Evolutionary conservation across 83 land plant species (phyloP).

Genomic region (Picea abies): DNA sequence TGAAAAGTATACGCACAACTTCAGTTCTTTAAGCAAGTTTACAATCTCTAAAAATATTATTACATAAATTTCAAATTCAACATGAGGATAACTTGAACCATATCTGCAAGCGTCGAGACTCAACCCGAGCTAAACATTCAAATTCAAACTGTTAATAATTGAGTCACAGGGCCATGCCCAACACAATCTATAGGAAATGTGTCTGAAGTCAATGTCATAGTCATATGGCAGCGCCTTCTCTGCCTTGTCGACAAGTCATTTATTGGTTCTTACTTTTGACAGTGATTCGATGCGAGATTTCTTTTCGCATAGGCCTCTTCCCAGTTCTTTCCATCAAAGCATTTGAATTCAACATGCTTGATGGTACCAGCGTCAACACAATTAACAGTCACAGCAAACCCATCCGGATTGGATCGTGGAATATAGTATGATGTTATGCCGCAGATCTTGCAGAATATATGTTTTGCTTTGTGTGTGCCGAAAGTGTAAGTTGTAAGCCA

Average conservation of each 20-base stretch:
- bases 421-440: constrained; percentile 87
- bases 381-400: constrained; percentile 53
- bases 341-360: constrained; percentile 48
- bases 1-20: no score
- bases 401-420: constrained; percentile 82
- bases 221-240: no score
- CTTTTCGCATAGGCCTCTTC: constrained; percentile 30
- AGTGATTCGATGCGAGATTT: constrained; percentile 45
- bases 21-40: no score
- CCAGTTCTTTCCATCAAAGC: constrained; percentile 81
- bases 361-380: constrained; percentile 90
- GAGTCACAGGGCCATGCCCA: no score
- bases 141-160: no score
- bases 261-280: constrained; percentile 37
- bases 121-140: no score
- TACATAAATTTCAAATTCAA: no score
- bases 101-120: no score
- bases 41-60: no score
- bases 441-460: constrained; percentile 89
- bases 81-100: no score
- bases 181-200: no score
- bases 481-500: constrained; percentile 79
- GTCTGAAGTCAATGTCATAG: no score
- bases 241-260: not conserved
- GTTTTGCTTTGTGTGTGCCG: constrained; percentile 87